Evolutionary conservation across 2,329 filamentous ascomycete genomes (phyloP).

Genomic region (Aureobasidium pullulans): DNA sequence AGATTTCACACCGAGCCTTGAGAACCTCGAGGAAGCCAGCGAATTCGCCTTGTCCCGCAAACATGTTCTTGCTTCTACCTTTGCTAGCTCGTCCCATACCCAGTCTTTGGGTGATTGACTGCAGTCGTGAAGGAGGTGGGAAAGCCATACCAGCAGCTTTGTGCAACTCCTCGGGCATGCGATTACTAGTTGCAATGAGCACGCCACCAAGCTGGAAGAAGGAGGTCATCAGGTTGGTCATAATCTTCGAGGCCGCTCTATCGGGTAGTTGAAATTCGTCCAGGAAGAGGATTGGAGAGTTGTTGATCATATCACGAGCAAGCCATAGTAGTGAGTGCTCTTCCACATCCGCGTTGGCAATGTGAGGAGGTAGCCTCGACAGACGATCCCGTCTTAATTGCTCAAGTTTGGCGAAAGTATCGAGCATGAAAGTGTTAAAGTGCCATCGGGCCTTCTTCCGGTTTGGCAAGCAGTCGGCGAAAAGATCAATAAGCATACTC

Average conservation of each 20-base stretch:
- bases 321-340: constrained; percentile 68
- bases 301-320: constrained; percentile 67
- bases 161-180: constrained; percentile 73
- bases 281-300: constrained; percentile 68
- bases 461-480: constrained; percentile 71
- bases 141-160: constrained; percentile 69
- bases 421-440: constrained; percentile 81
- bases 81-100: constrained; percentile 29
- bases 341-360: constrained; percentile 28
- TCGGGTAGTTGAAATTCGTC: constrained; percentile 82
- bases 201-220: constrained; percentile 81
- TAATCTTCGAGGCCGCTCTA: constrained; percentile 66
- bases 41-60: constrained; percentile 62
- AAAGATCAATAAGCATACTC: constrained; percentile 74
- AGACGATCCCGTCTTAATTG: constrained; percentile 44
- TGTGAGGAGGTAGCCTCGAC: constrained; percentile 12
- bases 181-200: constrained; percentile 70
- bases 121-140: constrained; percentile 44
- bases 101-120: constrained; percentile 44
- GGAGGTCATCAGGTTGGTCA: constrained; percentile 68
- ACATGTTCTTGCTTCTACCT: constrained; percentile 43
- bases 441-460: constrained; percentile 69
- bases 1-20: constrained; percentile 71
- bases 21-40: constrained; percentile 67
- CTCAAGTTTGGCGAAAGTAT: constrained; percentile 66